These are phyloP conservation scores for Rhizopogon vulgaris DNA, from an alignment of 768 basidiomycete species.

Conservation along the genomic window DNA sequence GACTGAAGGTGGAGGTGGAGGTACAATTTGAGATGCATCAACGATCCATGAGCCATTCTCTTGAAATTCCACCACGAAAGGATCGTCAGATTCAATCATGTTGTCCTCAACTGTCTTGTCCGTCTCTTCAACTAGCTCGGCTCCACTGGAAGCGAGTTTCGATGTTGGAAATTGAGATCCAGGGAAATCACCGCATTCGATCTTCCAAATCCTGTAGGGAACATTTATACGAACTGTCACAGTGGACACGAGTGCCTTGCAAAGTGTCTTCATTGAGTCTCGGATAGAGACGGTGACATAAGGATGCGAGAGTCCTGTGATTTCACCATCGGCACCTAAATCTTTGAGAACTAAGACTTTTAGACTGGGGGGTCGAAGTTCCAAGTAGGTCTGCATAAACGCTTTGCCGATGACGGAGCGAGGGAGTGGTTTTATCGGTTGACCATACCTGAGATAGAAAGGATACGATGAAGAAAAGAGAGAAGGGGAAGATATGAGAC, in stretches of 20 bases:
- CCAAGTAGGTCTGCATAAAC: conserved; percentile 46
- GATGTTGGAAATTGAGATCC: conserved; percentile 24
- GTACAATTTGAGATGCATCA: conserved; percentile 21
- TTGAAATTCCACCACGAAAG: conserved; percentile 74
- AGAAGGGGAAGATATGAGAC: conserved; percentile 3
- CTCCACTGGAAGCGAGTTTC: conserved; percentile 21
- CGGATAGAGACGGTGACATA: conserved; percentile 45
- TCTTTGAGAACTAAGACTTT: conserved; percentile 43
- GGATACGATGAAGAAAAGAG: background rate
- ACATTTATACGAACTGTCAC: conserved; percentile 26
- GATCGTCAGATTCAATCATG: conserved; percentile 53
- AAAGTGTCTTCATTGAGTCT: conserved; percentile 41
- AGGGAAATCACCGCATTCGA: conserved; percentile 31
- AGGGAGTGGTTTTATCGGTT: conserved; percentile 47
- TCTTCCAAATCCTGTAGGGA: conserved; percentile 61
- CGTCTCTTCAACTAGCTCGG: conserved; percentile 37
- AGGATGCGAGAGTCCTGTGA: conserved; percentile 23
- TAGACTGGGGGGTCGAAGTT: conserved; percentile 66
- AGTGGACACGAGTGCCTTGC: conserved; percentile 33
- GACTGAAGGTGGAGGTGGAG: conserved; percentile 4
- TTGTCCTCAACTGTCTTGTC: conserved; percentile 53
- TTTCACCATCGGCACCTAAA: conserved; percentile 19
- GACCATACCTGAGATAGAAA: conserved; percentile 63
- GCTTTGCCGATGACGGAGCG: conserved; percentile 65
- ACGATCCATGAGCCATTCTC: conserved; percentile 53